Evolutionary conservation across 495 filamentous ascomycete genomes (phyloP).

Genomic region (Mytilinidion resinicola): DNA sequence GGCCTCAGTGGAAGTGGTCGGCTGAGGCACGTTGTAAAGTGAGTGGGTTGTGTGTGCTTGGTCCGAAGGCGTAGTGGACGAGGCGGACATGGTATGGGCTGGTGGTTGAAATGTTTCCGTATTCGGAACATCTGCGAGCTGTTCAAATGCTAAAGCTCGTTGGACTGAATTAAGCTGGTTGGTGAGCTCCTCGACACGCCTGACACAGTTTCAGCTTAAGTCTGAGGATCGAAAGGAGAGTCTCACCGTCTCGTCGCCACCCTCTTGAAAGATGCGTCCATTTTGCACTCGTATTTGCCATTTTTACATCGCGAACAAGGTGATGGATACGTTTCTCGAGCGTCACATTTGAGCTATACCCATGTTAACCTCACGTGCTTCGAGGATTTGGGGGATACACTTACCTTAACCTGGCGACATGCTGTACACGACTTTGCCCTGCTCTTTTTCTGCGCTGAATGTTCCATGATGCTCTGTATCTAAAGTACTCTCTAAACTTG

Average conservation of each 20-base stretch:
- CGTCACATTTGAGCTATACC: conserved; percentile 13
- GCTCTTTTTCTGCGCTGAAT: conserved; percentile 1
- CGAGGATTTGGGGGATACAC: neutral
- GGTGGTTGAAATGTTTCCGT: neutral
- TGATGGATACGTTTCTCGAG: conserved; percentile 8
- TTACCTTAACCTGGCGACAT: conserved; percentile 6
- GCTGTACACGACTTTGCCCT: conserved; percentile 10
- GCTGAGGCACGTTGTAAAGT: neutral
- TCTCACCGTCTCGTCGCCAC: conserved; percentile 8
- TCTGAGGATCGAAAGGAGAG: neutral
- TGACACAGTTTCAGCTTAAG: neutral
- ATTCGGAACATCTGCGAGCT: neutral
- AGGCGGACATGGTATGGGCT: neutral
- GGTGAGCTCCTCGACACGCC: conserved; percentile 3
- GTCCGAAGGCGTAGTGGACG: neutral
- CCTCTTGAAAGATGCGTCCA: conserved; percentile 16
- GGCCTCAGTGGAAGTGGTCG: neutral
- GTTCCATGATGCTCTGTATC: conserved; percentile 10
- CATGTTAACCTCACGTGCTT: neutral
- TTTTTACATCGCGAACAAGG: conserved; percentile 8
- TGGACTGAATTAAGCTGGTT: conserved; percentile 5
- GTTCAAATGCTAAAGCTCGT: conserved; percentile 3
- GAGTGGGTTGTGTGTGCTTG: neutral
- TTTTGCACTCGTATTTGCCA: conserved; percentile 10
- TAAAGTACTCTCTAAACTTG: neutral